phyloP scores from a whole-genome alignment of 2,329 filamentous ascomycete species.

The Phialocephala subalpina region DNA sequence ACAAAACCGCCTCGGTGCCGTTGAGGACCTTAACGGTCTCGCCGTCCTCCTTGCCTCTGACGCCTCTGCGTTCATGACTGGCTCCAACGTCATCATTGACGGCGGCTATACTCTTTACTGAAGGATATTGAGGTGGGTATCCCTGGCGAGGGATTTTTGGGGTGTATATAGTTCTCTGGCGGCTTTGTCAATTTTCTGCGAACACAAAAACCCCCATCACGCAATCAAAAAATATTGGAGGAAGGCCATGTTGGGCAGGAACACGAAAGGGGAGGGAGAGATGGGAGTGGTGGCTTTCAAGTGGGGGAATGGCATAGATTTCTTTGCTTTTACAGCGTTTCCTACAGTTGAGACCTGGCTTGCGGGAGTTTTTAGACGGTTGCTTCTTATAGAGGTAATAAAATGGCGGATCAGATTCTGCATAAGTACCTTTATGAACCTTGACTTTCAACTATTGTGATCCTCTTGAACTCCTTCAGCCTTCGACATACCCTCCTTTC shows the following conservation, averaged over 20 bases:
- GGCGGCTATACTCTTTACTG: slow-evolving; percentile 45
- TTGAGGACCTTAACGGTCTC: slow-evolving; percentile 80
- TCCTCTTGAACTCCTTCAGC: not conserved
- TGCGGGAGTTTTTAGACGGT: slow-evolving; percentile 9
- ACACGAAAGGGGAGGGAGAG: not conserved
- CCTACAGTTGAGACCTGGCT: not conserved
- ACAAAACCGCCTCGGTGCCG: slow-evolving; percentile 74
- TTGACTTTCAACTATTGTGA: not conserved
- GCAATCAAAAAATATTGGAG: not conserved
- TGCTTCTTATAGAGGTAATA: not conserved
- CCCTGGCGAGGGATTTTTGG: not conserved
- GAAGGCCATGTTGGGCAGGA: not conserved
- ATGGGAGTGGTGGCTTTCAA: not conserved
- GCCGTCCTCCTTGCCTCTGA: slow-evolving; percentile 80
- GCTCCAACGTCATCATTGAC: slow-evolving; percentile 62
- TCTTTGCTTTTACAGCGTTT: not conserved
- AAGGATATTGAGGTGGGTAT: slow-evolving; percentile 33
- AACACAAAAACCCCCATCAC: not conserved
- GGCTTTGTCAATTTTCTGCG: not conserved
- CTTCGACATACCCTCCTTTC: no score
- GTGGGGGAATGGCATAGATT: not conserved
- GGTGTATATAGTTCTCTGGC: slow-evolving; percentile 3
- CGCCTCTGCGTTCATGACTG: slow-evolving; percentile 79
- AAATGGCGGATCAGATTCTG: not conserved
- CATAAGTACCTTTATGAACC: not conserved